phyloP scores from a whole-genome alignment of 140 eudicot genomes.

The Stevia rebaudiana region DNA sequence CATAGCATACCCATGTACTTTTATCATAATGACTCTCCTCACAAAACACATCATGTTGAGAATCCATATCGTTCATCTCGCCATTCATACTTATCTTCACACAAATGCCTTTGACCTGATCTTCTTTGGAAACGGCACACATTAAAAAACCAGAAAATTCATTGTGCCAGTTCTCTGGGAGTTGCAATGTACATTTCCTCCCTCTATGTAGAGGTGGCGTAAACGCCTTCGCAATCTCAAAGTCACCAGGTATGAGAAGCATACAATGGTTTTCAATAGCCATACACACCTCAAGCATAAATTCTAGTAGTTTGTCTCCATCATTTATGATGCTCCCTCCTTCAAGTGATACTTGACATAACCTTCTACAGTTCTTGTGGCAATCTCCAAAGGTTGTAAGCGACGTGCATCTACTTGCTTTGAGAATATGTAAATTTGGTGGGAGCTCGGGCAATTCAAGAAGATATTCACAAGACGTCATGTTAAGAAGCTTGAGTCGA shows the following conservation, averaged over 20 bases:
- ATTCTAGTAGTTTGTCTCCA: background rate
- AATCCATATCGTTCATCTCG: background rate
- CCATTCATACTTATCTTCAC: background rate
- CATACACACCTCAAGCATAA: background rate
- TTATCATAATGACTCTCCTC: background rate
- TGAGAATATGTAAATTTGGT: background rate
- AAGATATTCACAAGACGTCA: background rate
- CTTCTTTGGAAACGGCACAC: background rate
- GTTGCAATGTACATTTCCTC: background rate
- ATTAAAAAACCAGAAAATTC: background rate
- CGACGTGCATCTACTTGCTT: background rate
- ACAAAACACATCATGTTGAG: background rate
- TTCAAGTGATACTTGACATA: background rate
- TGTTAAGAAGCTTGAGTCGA: background rate
- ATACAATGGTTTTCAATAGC: background rate
- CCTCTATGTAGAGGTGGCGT: background rate
- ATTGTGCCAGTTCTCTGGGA: background rate
- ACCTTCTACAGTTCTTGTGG: background rate
- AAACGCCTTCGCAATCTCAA: background rate
- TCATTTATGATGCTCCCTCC: background rate
- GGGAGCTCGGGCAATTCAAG: constrained; percentile 1
- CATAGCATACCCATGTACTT: background rate
- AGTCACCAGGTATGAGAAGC: background rate
- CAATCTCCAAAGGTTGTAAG: background rate
- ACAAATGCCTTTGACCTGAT: too few relatives aligned